Base-by-base conservation (phyloP, 108 stramenopile genomes). In the Nitzschia palea region DNA sequence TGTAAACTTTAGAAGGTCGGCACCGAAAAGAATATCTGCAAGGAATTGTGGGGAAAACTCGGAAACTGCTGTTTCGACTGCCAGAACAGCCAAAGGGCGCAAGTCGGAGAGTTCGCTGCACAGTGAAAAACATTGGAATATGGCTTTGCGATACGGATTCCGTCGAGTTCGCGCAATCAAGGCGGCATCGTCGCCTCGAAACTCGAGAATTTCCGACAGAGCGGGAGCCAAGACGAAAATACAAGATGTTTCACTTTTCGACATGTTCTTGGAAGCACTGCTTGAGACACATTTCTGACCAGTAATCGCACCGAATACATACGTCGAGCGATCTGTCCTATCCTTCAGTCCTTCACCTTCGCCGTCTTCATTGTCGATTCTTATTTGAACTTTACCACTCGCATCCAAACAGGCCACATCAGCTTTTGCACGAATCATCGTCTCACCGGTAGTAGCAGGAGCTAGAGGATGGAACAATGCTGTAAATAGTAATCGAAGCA, bases 381-480 rank as follows among this genome's bases (percentile, higher is more conserved):
- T 73, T 28, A 85, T 62, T 27, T 29, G 33, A 4, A 61, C 47
- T 20, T 68, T 71, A 35, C 77, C 77, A 35, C 75, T 44, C 9
- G 45, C 40, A 63, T 55, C 74, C 17, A 76, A 44, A 37, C 78
- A 63, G 18, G 80, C 80, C 2, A 93, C 83, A 51, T 83, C 74
- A 27, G 84, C 82, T 31, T 75, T 59, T 18, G 71, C 76, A 31
- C 80, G 76, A 55, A 91, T 81, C 61, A 80, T 77, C 9, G 68
- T 66, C 44, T 84, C 89, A 3, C 78, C 84, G 1, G 87, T 78
- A 23, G 86, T 70, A 28, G 75, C 74, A 9, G 93, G 90, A 20
- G 88, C 76, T 22, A 88, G 43, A 23, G 90, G 90, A 77, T 94
- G 90, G 29, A 94, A 73, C n/a, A 94, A 63, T 34, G 88, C 86